Percentiles rank a stretch among this genome's conserved stretches.
Conservation (phyloP, 768 basidiomycete genomes). For the Collybia sordida region DNA sequence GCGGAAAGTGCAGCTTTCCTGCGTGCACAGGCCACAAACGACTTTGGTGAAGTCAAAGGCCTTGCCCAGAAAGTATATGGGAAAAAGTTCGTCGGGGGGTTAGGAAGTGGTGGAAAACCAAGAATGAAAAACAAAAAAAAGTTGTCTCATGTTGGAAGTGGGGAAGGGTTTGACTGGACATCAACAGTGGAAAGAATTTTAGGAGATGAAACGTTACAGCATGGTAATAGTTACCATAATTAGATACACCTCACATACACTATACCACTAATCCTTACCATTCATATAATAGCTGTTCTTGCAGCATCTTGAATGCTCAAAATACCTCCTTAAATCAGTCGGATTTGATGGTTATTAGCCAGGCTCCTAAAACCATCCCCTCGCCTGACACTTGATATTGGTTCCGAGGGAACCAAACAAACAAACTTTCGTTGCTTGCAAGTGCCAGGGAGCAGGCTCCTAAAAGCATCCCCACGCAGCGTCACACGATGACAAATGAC, state of each 20-base stretch:
- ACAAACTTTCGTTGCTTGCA: no score
- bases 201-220: constrained; percentile 3
- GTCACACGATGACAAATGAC: no score
- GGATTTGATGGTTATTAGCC: no score
- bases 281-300: no score
- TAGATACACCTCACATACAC: neutral
- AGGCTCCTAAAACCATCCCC: no score
- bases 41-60: constrained; percentile 69
- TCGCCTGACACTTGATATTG: no score
- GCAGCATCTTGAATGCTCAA: no score
- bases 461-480: no score
- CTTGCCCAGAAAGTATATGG: constrained; percentile 58
- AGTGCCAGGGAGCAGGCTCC: no score
- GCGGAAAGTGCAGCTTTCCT: constrained; percentile 65
- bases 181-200: constrained; percentile 34
- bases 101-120: constrained; percentile 19
- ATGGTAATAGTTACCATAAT: neutral
- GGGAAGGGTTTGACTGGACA: constrained; percentile 44
- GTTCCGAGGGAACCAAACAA: no score
- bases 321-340: no score
- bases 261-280: neutral
- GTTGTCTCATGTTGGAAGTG: constrained; percentile 33
- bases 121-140: constrained; percentile 20
- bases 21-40: constrained; percentile 72
- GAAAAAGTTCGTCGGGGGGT: constrained; percentile 34